phyloP scores from a whole-genome alignment of 441 rosid species.

The Francoa sonchifolia region DNA sequence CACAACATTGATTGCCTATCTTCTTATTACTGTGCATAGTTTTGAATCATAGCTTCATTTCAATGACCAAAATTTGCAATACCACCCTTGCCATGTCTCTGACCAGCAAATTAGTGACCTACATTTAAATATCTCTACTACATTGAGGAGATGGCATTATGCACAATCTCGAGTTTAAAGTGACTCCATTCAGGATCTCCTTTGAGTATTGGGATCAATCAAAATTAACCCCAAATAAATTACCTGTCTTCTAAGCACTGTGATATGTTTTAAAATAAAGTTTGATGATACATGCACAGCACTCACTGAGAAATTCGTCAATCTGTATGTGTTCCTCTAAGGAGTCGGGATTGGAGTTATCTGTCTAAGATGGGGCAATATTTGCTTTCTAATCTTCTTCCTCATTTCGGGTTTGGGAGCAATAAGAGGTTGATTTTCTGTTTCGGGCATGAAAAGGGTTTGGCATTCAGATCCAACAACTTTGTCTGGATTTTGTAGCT shows the following conservation, averaged over 20 bases:
- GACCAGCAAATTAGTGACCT: no score
- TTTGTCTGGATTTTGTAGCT: conserved; percentile 14
- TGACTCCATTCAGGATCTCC: conserved; percentile 8
- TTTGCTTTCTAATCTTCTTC: conserved; percentile 11
- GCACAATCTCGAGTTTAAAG: no score
- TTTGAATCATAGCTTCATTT: no score
- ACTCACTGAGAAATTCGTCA: conserved; percentile 14
- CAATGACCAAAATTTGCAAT: no score
- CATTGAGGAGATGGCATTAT: no score
- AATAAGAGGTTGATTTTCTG: conserved; percentile 15
- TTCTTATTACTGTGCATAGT: no score
- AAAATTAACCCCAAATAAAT: conserved; percentile 1
- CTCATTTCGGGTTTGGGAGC: conserved; percentile 13
- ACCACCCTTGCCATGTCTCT: no score
- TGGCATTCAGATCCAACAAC: conserved; percentile 11
- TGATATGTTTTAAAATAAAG: conserved; percentile 4
- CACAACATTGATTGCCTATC: no score
- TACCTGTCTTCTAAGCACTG: conserved; percentile 4
- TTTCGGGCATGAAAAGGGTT: conserved; percentile 11
- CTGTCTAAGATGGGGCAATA: conserved; percentile 10
- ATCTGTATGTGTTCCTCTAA: conserved; percentile 19
- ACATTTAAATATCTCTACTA: no score
- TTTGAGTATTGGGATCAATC: conserved; percentile 1
- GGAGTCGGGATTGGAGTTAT: not conserved
- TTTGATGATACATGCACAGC: not conserved